Percentiles rank a stretch among this genome's conserved stretches.
Evolutionary conservation across 345 rosid species (phyloP).

Genomic region (Populus alba): DNA sequence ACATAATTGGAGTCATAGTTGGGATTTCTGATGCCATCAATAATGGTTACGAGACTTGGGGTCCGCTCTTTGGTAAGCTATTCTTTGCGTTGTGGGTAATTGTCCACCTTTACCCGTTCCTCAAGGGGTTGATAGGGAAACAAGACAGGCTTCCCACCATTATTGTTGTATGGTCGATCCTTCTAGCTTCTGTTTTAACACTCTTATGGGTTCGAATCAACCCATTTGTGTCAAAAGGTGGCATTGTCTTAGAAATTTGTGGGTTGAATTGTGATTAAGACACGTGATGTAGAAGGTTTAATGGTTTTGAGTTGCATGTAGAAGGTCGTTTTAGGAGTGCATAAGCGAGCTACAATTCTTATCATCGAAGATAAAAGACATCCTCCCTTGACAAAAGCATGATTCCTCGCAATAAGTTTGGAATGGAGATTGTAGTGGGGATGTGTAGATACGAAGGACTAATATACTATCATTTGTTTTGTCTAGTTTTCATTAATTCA

Average conservation of each 20-base stretch:
- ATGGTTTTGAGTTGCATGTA: neutral
- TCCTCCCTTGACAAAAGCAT: neutral
- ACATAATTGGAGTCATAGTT: conserved; percentile 54
- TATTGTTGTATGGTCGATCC: conserved; percentile 60
- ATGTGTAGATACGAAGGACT: conserved; percentile 6
- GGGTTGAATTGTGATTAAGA: conserved; percentile 46
- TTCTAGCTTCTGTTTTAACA: conserved; percentile 54
- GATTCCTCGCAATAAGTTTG: conserved; percentile 10
- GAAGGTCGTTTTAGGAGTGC: neutral
- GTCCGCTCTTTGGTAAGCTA: conserved; percentile 58
- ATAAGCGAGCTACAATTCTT: neutral
- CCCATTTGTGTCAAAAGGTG: conserved; percentile 48
- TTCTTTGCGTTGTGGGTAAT: conserved; percentile 67
- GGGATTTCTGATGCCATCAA: conserved; percentile 62
- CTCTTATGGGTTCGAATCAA: conserved; percentile 66
- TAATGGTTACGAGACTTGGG: conserved; percentile 70
- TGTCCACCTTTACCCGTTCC: conserved; percentile 62
- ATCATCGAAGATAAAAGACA: neutral
- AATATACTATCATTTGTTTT: neutral
- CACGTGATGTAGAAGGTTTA: neutral
- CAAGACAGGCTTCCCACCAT: conserved; percentile 62
- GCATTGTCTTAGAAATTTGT: conserved; percentile 48
- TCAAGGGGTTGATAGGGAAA: conserved; percentile 57
- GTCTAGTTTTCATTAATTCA: conserved; percentile 2
- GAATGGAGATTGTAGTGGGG: neutral